Evolutionary conservation across 805 yeast species (phyloP), one percentile per base, ranked within the genome.

Genomic region (Ogataea paraovalis): DNA sequence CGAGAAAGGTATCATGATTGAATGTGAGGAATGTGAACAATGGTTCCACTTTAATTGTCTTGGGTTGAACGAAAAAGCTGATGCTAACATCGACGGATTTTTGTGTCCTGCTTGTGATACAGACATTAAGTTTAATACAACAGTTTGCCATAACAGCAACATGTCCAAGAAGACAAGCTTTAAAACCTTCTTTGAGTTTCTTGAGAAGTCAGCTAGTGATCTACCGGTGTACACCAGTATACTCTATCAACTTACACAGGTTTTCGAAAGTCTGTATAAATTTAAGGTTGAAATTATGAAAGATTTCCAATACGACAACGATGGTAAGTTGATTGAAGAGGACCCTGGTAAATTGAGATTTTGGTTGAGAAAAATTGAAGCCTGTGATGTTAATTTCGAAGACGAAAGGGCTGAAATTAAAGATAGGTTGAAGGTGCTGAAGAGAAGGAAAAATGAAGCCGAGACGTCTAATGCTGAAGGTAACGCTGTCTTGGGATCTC

Each of bases 41-140:
- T 83, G 90, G 90, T 85, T 78, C 57, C 91, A 85, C 59, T 73
- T 76, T 41, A 65, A 64, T 14, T 85, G 91, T 62, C 69, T 84
- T 39, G 74, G 73, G 43, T 58, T 70, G 37, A 49, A 51, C 37
- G 58, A 54, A 23, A 48, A 48, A 32, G 52, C 47, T 2, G 62
- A 68, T 32, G 69, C 64, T n/a, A 55, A 53, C 3, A 65, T 67
- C 37, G 69, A 64, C 32, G 64, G 62, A 10, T 82, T 73, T 53
- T 62, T 72, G 13, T 82, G 88, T 64, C 76, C 83, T 1, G 55
- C 80, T 21, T 82, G 88, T 61, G 78, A 77, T 55, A 61, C 59
- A 49, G 60, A 52, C 3, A 21, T 34, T 18, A 46, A 45, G 18
- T 57, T 54, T 41, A 45, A 47, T 14, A 53, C 61, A 8, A 60